Percentiles rank a stretch among this genome's conserved stretches.
phyloP scores from a whole-genome alignment of 106 monocot species.

The Acorus gramineus region DNA sequence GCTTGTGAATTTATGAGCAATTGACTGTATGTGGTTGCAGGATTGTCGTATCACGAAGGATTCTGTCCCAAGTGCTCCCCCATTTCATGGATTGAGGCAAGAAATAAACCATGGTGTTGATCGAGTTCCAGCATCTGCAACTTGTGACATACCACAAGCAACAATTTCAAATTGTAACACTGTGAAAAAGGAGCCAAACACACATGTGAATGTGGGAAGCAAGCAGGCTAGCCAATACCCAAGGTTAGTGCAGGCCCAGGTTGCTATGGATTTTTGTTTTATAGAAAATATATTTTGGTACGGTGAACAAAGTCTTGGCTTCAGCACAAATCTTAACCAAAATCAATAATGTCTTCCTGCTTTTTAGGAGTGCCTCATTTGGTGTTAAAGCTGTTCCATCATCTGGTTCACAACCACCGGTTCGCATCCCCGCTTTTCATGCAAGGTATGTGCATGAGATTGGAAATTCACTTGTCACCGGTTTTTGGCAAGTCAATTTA shows the following conservation, averaged over 20 bases:
- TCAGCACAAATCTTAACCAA: too few relatives aligned
- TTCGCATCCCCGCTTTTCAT: slow-evolving; percentile 72
- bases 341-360: slow-evolving; percentile 2
- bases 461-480: background rate
- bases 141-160: slow-evolving; percentile 7
- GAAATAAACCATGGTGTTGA: slow-evolving; percentile 36
- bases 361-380: slow-evolving; percentile 24
- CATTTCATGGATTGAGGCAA: slow-evolving; percentile 38
- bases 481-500: background rate
- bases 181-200: slow-evolving; percentile 17
- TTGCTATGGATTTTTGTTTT: background rate
- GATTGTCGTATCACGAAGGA: slow-evolving; percentile 3
- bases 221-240: slow-evolving; percentile 22
- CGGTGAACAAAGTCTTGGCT: too few relatives aligned
- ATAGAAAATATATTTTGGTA: too few relatives aligned
- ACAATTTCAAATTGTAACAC: slow-evolving; percentile 23
- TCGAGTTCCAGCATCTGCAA: slow-evolving; percentile 8
- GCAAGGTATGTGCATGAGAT: slow-evolving; percentile 40
- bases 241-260: slow-evolving; percentile 18
- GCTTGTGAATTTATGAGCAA: too few relatives aligned
- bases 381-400: slow-evolving; percentile 24
- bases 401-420: slow-evolving; percentile 48
- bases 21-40: slow-evolving; percentile 6
- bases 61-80: slow-evolving; percentile 89
- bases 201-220: slow-evolving; percentile 18